Base-by-base conservation (phyloP, 768 basidiomycete genomes). In the Leccinellum rugosiceps region DNA sequence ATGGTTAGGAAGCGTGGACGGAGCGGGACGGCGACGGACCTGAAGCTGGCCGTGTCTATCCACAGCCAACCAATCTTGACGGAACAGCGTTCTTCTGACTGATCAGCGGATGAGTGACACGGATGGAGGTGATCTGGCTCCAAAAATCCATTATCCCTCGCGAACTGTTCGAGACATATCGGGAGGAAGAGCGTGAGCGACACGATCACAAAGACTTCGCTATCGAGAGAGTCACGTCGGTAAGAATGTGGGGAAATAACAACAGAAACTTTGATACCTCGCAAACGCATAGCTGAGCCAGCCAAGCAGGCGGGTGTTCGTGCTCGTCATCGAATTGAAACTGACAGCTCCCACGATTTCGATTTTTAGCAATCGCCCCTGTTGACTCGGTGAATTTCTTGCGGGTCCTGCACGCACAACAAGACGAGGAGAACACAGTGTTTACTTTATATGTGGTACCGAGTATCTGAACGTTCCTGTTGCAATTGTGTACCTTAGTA, bases 41-140 rank as follows among this genome's bases (percentile, higher is more conserved):
- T 94, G 70, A 94, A 96, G 67, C 92, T 94, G 2, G 94, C 93
- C 13, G 80, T 92, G 67, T 96, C 94, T 50, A 95, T 82, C 93
- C 93, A 96, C 1, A 77, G 58, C 83, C 92, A 92, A 1, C 84
- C 85, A 55, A 96, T 76, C 68, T 84, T 84, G 25, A 94, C 92
- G 5, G 88, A 90, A 71, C 94, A 96, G 26, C 88, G 79, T 15
- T 58, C 64, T 5, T 71, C 78, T 7, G 71, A 70, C 43, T n/a
- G 74, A 71, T 3, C 31, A 26, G 56, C 44, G 1, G 73, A 57
- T 1, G 64, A 52, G n/a, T n/a, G n/a, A 67, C 94, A 96, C 5
- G 81, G 83, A n/a, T 74, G 59, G 0, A 75, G 80, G 60, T 80
- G 81, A 55, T 88, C 88, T 0, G 92, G 92, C 17, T 86, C 75